phyloP scores from a whole-genome alignment of 2,329 filamentous ascomycete genomes.

The Fusarium falciforme region DNA sequence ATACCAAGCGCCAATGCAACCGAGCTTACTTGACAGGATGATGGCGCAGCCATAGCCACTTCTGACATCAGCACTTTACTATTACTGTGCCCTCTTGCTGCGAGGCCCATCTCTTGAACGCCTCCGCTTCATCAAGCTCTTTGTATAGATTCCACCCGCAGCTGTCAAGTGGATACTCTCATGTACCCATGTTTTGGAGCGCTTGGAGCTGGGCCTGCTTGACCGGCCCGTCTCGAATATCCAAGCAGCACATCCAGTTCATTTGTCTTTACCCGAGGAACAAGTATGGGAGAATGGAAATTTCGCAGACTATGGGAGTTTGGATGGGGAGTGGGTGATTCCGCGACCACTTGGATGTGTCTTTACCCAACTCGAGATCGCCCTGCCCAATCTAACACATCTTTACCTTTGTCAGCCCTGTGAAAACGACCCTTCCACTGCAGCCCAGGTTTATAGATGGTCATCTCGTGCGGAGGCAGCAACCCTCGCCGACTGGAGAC shows the following conservation, averaged over 20 bases:
- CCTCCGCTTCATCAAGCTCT: conserved; percentile 24
- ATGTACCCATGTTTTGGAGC: conserved; percentile 2
- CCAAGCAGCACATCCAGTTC: neutral
- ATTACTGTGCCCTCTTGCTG: neutral
- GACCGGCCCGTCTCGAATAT: neutral
- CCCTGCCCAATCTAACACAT: neutral
- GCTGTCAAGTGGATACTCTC: conserved; percentile 10
- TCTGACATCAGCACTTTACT: neutral
- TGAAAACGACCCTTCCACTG: neutral
- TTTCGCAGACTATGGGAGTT: neutral
- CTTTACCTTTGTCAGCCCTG: conserved; percentile 11
- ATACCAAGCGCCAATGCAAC: neutral
- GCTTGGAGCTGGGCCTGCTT: conserved; percentile 28
- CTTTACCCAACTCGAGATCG: rapidly evolving
- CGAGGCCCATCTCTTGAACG: neutral
- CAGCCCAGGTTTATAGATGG: conserved; percentile 16
- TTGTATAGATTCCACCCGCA: conserved; percentile 13
- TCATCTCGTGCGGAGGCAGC: conserved; percentile 1
- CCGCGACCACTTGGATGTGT: conserved; percentile 17
- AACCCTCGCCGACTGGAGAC: neutral
- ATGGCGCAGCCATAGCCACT: neutral
- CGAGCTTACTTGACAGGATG: neutral
- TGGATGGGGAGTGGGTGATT: neutral
- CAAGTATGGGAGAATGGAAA: neutral
- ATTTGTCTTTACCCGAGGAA: neutral